These are phyloP conservation scores for Closterium sp. DNA, from an alignment of 139 green algal genomes.

Conservation along the genomic window DNA sequence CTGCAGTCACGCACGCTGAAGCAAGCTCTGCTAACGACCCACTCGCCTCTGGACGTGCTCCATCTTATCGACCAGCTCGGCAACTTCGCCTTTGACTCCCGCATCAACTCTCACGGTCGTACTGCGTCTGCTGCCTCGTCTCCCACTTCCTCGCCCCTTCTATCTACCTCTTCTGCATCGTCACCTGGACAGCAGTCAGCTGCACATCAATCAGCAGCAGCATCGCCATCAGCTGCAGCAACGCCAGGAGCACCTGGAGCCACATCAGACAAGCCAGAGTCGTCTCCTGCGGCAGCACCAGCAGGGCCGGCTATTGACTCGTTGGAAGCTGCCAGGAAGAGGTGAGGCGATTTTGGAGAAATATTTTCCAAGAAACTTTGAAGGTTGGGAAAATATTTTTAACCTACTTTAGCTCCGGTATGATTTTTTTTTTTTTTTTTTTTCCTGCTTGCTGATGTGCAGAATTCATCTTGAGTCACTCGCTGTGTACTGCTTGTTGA, in stretches of 20 bases:
- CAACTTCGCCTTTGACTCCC: conserved; percentile 13
- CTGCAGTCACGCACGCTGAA: neutral
- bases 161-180: neutral
- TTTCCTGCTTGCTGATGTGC: neutral
- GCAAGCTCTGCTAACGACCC: neutral
- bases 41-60: neutral
- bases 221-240: neutral
- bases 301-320: neutral
- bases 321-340: neutral
- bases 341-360: too few relatives aligned
- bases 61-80: conserved; percentile 15
- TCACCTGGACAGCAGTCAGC: neutral
- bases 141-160: neutral
- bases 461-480: too few relatives aligned
- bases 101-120: neutral
- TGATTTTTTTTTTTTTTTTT: neutral
- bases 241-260: neutral
- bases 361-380: too few relatives aligned
- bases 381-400: too few relatives aligned
- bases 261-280: neutral
- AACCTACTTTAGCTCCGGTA: too few relatives aligned
- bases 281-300: neutral
- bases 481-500: too few relatives aligned
- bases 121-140: neutral
- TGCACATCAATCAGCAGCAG: too few relatives aligned